Evolutionary conservation across 2,329 filamentous ascomycete species (phyloP).

Genomic region (Graphiopsis chlorocephala): DNA sequence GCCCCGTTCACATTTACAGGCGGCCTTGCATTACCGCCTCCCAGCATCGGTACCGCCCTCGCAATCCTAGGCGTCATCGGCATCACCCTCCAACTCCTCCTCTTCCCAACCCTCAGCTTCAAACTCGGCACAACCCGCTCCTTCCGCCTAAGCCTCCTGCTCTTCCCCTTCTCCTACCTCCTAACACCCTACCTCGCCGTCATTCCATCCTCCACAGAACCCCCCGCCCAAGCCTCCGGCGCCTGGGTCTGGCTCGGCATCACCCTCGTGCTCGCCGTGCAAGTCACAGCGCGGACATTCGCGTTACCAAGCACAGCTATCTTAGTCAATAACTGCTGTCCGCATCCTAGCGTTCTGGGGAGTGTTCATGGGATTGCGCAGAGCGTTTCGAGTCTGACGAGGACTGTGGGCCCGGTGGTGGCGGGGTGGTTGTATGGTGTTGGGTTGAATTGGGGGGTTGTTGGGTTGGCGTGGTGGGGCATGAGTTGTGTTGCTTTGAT

Average conservation of each 20-base stretch:
- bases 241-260: slow-evolving; percentile 44
- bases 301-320: slow-evolving; percentile 59
- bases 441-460: slow-evolving; percentile 52
- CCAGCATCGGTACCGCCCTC: slow-evolving; percentile 47
- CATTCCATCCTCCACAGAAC: slow-evolving; percentile 38
- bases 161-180: slow-evolving; percentile 47
- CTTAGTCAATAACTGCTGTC: slow-evolving; percentile 59
- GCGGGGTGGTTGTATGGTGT: slow-evolving; percentile 53
- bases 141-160: slow-evolving; percentile 40
- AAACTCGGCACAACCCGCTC: slow-evolving; percentile 41
- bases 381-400: slow-evolving; percentile 51
- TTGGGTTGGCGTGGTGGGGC: slow-evolving; percentile 59
- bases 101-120: slow-evolving; percentile 45
- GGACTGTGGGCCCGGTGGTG: slow-evolving; percentile 56
- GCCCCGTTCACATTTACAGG: slow-evolving; percentile 48
- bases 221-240: slow-evolving; percentile 42
- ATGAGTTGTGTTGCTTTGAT: slow-evolving; percentile 53
- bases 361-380: slow-evolving; percentile 60
- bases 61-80: slow-evolving; percentile 49
- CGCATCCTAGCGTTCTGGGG: slow-evolving; percentile 55
- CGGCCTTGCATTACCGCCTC: slow-evolving; percentile 47
- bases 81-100: slow-evolving; percentile 45
- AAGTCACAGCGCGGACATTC: slow-evolving; percentile 49
- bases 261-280: slow-evolving; percentile 41
- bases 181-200: slow-evolving; percentile 44